Evolutionary conservation across 2,329 filamentous ascomycete genomes (phyloP).

Genomic region (Apiospora pterosperma): DNA sequence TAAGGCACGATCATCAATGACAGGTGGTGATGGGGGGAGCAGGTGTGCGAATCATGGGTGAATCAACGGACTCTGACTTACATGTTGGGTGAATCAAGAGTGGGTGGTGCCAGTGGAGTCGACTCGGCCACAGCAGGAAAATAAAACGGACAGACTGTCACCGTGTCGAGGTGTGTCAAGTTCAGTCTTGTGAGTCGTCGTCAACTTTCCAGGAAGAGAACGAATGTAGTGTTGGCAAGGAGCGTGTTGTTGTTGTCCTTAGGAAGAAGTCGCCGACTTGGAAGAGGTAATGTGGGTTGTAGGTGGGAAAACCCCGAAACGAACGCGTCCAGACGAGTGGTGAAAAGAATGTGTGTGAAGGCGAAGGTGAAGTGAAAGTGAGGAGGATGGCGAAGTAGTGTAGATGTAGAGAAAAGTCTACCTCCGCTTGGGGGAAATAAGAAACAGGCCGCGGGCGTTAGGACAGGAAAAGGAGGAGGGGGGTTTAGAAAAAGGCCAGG

Average conservation of each 20-base stretch:
- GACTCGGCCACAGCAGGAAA: background rate
- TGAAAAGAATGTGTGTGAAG: slow-evolving; percentile 2
- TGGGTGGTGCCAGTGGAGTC: background rate
- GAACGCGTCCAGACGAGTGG: background rate
- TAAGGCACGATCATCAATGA: background rate
- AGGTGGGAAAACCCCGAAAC: background rate
- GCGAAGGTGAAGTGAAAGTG: background rate
- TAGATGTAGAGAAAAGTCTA: background rate
- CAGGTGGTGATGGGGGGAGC: background rate
- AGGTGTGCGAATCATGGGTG: background rate
- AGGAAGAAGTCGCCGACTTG: background rate
- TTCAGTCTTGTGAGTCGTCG: background rate
- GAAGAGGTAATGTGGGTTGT: background rate
- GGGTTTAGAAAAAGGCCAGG: background rate
- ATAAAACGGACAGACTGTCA: background rate
- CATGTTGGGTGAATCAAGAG: background rate
- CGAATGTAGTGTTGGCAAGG: background rate
- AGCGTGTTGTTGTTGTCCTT: background rate
- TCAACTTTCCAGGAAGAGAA: background rate
- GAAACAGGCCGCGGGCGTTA: background rate
- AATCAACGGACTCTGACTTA: background rate
- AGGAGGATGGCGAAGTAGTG: background rate
- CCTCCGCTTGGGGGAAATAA: background rate
- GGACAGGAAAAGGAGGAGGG: background rate
- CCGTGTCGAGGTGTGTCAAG: background rate